These are phyloP conservation scores for Rhododendron ferrugineum DNA, from an alignment of 148 eudicot species.

Conservation along the genomic window DNA sequence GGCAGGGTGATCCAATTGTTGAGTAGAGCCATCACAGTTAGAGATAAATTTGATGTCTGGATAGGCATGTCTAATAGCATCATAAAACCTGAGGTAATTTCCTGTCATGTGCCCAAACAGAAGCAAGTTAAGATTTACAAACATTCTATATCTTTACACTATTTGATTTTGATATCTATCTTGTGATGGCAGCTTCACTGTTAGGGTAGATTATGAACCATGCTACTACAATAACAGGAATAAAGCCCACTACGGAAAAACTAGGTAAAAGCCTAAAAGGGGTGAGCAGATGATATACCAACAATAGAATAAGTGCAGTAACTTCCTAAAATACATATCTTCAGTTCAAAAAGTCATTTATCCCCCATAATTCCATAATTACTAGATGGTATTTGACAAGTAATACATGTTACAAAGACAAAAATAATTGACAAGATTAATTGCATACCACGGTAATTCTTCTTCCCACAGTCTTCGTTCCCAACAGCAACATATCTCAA, in stretches of 20 bases:
- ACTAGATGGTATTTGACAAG: background rate
- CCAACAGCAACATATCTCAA: conserved; percentile 81
- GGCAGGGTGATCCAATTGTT: conserved; percentile 76
- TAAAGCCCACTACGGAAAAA: background rate
- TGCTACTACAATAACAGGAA: background rate
- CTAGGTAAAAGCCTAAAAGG: background rate
- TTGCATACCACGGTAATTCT: conserved; percentile 60
- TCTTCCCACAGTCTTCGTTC: conserved; percentile 74
- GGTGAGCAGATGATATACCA: background rate
- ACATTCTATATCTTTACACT: background rate
- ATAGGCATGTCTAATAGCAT: conserved; percentile 58
- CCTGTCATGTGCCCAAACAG: conserved; percentile 31
- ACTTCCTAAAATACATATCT: background rate
- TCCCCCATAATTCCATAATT: too few relatives aligned
- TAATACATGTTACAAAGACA: background rate
- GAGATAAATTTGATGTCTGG: conserved; percentile 82
- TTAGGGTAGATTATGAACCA: background rate
- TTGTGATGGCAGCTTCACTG: too few relatives aligned
- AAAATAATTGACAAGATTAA: background rate
- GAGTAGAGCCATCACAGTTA: conserved; percentile 67
- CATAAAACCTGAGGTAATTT: conserved; percentile 74
- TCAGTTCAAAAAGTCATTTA: too few relatives aligned
- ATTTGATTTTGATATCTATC: background rate
- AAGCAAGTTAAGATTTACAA: background rate
- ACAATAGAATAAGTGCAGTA: background rate